Evolutionary conservation across 2,329 filamentous ascomycete genomes (phyloP).

Genomic region (Didymella lethalis): DNA sequence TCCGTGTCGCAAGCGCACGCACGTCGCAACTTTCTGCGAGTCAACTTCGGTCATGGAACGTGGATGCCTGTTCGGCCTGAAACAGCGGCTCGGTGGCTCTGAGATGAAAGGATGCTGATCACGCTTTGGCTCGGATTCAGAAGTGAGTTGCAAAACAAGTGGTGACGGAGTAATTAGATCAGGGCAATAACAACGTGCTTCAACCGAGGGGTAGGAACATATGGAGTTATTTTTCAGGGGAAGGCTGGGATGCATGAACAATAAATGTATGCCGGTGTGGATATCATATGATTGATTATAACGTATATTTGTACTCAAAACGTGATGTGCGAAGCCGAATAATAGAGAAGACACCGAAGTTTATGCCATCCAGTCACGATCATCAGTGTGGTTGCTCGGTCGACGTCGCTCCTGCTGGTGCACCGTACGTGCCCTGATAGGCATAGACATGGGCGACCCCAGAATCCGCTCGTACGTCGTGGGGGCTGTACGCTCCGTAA

Average conservation of each 20-base stretch:
- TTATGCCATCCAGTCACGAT: slow-evolving; percentile 19
- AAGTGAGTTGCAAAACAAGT: background rate
- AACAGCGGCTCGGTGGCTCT: background rate
- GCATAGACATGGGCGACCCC: background rate
- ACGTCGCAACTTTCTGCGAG: background rate
- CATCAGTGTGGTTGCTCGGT: slow-evolving; percentile 18
- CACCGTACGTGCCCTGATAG: background rate
- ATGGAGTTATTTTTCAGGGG: background rate
- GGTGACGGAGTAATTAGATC: background rate
- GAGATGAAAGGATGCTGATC: background rate
- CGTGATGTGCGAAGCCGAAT: background rate
- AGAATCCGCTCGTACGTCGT: background rate
- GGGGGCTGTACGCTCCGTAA: background rate
- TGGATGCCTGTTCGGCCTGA: background rate
- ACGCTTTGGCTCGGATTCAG: no score
- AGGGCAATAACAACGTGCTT: background rate
- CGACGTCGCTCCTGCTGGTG: slow-evolving; percentile 1
- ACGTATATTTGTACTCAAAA: background rate
- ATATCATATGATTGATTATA: background rate
- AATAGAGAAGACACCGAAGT: background rate
- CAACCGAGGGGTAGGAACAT: background rate
- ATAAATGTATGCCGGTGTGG: background rate
- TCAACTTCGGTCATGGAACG: no score
- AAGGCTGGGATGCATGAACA: background rate
- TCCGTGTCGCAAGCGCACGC: background rate